These are phyloP conservation scores for Termitomyces sp. DNA, from an alignment of 768 basidiomycete species.

Conservation along the genomic window DNA sequence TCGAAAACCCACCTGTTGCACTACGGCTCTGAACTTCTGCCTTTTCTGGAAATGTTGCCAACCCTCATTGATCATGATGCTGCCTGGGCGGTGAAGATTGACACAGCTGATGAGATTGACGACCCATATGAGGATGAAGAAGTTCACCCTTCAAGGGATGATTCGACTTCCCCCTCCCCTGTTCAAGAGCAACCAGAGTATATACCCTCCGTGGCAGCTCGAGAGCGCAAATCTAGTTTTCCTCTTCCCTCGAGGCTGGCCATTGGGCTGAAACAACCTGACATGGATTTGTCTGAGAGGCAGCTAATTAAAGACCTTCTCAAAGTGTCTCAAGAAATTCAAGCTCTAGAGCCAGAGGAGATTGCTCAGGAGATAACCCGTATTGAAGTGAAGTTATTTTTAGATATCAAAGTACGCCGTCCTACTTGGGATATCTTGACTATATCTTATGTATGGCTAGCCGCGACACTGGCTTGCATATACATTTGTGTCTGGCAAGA, in stretches of 20 bases:
- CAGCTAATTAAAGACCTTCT: constrained; percentile 60
- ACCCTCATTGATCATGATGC: constrained; percentile 61
- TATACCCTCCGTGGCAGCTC: constrained; percentile 20
- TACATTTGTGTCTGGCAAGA: constrained; percentile 63
- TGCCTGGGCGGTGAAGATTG: constrained; percentile 67
- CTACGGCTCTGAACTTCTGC: constrained; percentile 79
- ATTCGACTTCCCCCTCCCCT: constrained; percentile 15
- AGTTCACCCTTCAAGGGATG: constrained; percentile 15
- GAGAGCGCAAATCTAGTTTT: constrained; percentile 68
- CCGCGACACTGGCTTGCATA: constrained; percentile 86
- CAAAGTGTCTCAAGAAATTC: constrained; percentile 51
- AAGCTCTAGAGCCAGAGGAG: constrained; percentile 50
- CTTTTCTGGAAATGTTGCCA: constrained; percentile 68
- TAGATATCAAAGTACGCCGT: constrained; percentile 64
- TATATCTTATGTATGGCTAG: constrained; percentile 29
- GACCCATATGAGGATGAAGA: constrained; percentile 60
- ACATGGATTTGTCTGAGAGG: constrained; percentile 41
- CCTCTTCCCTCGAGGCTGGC: constrained; percentile 46
- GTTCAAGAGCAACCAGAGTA: constrained; percentile 17
- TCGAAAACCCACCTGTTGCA: constrained; percentile 79
- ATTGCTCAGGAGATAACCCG: constrained; percentile 87
- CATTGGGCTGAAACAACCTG: constrained; percentile 19
- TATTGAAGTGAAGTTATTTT: constrained; percentile 61
- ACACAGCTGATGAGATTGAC: constrained; percentile 54
- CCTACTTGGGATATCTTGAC: neutral